phyloP scores from a whole-genome alignment of 108 stramenopile species.

The Cyclotella kingstonii region DNA sequence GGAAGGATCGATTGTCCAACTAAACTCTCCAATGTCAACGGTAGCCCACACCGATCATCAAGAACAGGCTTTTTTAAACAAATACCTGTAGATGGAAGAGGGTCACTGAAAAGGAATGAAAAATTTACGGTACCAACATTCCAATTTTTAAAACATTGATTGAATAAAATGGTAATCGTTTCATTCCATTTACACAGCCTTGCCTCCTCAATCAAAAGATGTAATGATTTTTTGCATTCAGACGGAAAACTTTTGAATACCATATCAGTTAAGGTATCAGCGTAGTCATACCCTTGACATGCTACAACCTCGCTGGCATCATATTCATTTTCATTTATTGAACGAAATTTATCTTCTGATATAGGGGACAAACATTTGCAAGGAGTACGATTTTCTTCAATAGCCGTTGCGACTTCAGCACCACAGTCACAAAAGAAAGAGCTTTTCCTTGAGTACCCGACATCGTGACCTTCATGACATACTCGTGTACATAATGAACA shows the following conservation, averaged over 20 bases:
- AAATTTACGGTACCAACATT: not conserved
- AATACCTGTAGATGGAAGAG: not conserved
- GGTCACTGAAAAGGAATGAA: not conserved
- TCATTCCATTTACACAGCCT: slow-evolving; percentile 30
- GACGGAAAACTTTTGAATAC: slow-evolving; percentile 16
- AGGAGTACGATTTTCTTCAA: slow-evolving; percentile 40
- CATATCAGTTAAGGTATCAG: slow-evolving; percentile 15
- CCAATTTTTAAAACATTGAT: slow-evolving; percentile 1
- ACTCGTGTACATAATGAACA: slow-evolving; percentile 76
- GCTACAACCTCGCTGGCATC: not conserved
- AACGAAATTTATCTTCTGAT: slow-evolving; percentile 22
- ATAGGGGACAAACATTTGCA: slow-evolving; percentile 71
- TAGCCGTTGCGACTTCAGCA: slow-evolving; percentile 51
- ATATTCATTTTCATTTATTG: slow-evolving; percentile 24
- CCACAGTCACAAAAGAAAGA: slow-evolving; percentile 92
- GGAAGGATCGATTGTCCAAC: slow-evolving; percentile 32
- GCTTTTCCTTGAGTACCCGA: slow-evolving; percentile 71
- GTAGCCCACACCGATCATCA: slow-evolving; percentile 27
- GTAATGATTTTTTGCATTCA: slow-evolving; percentile 22
- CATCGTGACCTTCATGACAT: slow-evolving; percentile 85
- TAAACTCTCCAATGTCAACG: slow-evolving; percentile 30
- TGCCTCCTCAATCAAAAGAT: slow-evolving; percentile 26
- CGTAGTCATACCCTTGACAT: not conserved
- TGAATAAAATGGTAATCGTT: slow-evolving; percentile 28
- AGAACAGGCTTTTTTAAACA: slow-evolving; percentile 10